These are phyloP conservation scores for Trichoderma pleuroti DNA, from an alignment of 2,329 filamentous ascomycete genomes.

Conservation along the genomic window DNA sequence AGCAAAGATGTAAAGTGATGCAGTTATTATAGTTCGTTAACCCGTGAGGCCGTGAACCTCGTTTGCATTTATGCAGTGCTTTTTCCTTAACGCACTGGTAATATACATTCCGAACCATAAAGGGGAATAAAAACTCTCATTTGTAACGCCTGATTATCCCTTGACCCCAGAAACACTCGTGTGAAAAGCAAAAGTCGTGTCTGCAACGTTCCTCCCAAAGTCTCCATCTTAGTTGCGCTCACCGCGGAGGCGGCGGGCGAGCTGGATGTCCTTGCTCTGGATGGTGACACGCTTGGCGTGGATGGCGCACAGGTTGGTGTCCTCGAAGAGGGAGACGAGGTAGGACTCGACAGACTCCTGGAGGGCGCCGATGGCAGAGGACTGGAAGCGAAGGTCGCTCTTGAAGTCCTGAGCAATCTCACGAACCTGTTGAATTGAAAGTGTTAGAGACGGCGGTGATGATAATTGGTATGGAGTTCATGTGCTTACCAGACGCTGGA, in stretches of 20 bases:
- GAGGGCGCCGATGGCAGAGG: slow-evolving; percentile 91
- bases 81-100: slow-evolving; percentile 28
- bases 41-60: slow-evolving; percentile 1
- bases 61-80: slow-evolving; percentile 25
- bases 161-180: slow-evolving; percentile 39
- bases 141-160: slow-evolving; percentile 46
- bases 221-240: slow-evolving; percentile 70
- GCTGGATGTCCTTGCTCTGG: slow-evolving; percentile 95
- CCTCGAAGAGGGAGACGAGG: slow-evolving; percentile 96
- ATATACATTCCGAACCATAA: slow-evolving; percentile 39
- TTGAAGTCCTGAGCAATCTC: slow-evolving; percentile 97
- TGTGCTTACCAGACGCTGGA: slow-evolving; percentile 77
- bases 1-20: not conserved
- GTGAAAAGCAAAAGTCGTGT: slow-evolving; percentile 36
- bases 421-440: slow-evolving; percentile 55
- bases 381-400: slow-evolving; percentile 95
- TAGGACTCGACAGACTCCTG: slow-evolving; percentile 99
- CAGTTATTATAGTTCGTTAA: slow-evolving; percentile 4
- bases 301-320: slow-evolving; percentile 97
- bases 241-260: slow-evolving; percentile 90
- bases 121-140: slow-evolving; percentile 37
- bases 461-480: slow-evolving; percentile 1
- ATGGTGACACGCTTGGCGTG: slow-evolving; percentile 99
- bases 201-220: slow-evolving; percentile 29
- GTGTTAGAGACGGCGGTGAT: not conserved